Evolutionary conservation across 306 rosid genomes (phyloP).

Genomic region (Corylus heterophylla): DNA sequence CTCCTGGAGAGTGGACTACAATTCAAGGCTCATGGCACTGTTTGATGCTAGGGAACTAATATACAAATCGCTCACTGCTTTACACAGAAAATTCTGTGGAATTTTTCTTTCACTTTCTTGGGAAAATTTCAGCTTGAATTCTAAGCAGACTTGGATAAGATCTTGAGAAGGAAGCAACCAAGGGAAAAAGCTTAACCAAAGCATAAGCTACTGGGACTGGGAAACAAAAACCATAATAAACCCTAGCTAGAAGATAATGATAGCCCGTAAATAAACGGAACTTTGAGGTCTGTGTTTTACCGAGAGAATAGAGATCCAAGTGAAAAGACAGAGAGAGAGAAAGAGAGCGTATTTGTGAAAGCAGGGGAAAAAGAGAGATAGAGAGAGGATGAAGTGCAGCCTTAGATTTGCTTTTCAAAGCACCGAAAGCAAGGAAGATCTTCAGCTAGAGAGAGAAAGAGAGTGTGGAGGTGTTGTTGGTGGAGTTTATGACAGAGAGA

Average conservation of each 20-base stretch:
- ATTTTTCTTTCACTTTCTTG: constrained; percentile 32
- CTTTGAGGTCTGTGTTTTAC: constrained; percentile 25
- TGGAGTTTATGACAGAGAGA: background rate
- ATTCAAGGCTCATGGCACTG: constrained; percentile 28
- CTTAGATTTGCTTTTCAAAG: constrained; percentile 30
- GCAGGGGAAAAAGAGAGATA: background rate
- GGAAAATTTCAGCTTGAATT: constrained; percentile 48
- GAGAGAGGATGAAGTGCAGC: constrained; percentile 22
- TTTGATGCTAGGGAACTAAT: constrained; percentile 30
- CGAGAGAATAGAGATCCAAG: constrained; percentile 10
- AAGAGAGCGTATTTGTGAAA: background rate
- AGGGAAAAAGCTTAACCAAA: constrained; percentile 18
- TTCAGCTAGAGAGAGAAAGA: constrained; percentile 20
- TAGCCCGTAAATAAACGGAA: constrained; percentile 28
- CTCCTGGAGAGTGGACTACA: constrained; percentile 16
- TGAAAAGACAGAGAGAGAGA: constrained; percentile 24
- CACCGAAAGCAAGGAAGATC: constrained; percentile 53
- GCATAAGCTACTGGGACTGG: constrained; percentile 12
- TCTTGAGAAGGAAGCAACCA: constrained; percentile 71
- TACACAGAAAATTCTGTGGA: constrained; percentile 39
- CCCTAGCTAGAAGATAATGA: constrained; percentile 27
- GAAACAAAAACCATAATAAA: constrained; percentile 1
- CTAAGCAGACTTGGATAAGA: constrained; percentile 84
- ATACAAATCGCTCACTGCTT: constrained; percentile 25
- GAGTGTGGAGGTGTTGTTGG: background rate